A percentile compares a stretch with the other conserved stretches of the same genome.
These are phyloP conservation scores for Xylariaceae sp. DNA, from an alignment of 2,329 filamentous ascomycete genomes.

Conservation along the genomic window DNA sequence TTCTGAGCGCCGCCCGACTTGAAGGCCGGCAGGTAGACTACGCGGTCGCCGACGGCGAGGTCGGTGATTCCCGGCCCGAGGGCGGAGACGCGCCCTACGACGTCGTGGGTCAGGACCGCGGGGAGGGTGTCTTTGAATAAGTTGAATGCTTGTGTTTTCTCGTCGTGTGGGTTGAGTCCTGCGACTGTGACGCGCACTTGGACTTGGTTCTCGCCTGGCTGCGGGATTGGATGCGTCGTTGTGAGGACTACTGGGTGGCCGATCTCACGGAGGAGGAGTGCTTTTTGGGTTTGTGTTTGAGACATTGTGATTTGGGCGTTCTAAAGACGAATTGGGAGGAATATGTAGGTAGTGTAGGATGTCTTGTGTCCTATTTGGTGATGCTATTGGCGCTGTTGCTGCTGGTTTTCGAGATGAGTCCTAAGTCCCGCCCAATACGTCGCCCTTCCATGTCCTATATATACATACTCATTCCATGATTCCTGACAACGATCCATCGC, in stretches of 20 bases:
- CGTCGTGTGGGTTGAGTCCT: slow-evolving; percentile 34
- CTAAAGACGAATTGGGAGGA: too few species aligned
- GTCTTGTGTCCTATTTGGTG: too few species aligned
- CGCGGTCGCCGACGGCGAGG: slow-evolving; percentile 28
- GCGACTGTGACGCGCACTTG: slow-evolving; percentile 35
- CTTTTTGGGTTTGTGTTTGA: slow-evolving; percentile 19
- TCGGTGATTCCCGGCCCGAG: slow-evolving; percentile 24
- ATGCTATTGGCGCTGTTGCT: too few species aligned
- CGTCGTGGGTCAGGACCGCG: slow-evolving; percentile 32
- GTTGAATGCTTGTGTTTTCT: slow-evolving; percentile 33
- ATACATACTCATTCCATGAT: too few species aligned
- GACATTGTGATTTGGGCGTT: too few species aligned
- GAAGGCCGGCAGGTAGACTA: slow-evolving; percentile 28
- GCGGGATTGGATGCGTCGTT: slow-evolving; percentile 23
- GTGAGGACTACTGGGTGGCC: slow-evolving; percentile 23
- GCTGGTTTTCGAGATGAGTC: too few species aligned
- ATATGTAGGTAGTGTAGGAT: too few species aligned
- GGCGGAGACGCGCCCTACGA: slow-evolving; percentile 31
- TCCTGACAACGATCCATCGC: too few species aligned
- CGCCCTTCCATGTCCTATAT: too few species aligned
- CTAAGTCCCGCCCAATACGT: too few species aligned
- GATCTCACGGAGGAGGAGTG: slow-evolving; percentile 23
- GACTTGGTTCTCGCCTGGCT: slow-evolving; percentile 31
- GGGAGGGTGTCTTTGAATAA: slow-evolving; percentile 34
- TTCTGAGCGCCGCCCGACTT: slow-evolving; percentile 5